phyloP scores from a whole-genome alignment of 495 filamentous ascomycete species.

The Immersiella caudata region DNA sequence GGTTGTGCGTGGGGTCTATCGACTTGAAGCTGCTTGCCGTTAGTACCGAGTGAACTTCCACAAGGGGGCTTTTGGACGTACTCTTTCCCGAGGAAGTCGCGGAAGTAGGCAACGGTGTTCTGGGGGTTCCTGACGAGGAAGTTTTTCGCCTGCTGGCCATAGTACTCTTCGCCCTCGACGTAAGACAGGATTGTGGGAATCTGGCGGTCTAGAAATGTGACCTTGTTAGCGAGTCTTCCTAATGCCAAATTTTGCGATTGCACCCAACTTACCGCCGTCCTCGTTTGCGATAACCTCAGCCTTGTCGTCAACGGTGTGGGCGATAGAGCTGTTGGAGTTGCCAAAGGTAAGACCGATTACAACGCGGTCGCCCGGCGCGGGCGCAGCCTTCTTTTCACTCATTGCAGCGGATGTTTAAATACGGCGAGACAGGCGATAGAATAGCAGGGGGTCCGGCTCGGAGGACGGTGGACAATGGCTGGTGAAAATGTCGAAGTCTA shows the following conservation, averaged over 20 bases:
- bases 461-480: slow-evolving; percentile 14
- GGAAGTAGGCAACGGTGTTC: slow-evolving; percentile 95
- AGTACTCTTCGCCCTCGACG: slow-evolving; percentile 92
- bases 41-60: slow-evolving; percentile 8
- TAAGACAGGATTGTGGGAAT: slow-evolving; percentile 95
- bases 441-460: background rate
- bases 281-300: slow-evolving; percentile 98
- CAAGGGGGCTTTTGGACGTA: slow-evolving; percentile 42
- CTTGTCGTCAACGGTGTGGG: slow-evolving; percentile 87
- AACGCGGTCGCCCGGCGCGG: slow-evolving; percentile 62
- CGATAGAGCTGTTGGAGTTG: slow-evolving; percentile 97
- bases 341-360: slow-evolving; percentile 97
- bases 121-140: slow-evolving; percentile 87
- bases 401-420: slow-evolving; percentile 30
- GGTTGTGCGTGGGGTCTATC: slow-evolving; percentile 93
- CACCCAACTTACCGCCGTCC: slow-evolving; percentile 77
- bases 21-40: slow-evolving; percentile 69
- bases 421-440: background rate
- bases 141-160: slow-evolving; percentile 90
- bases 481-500: slow-evolving; percentile 15
- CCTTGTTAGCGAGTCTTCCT: background rate
- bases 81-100: slow-evolving; percentile 94
- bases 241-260: no score
- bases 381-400: slow-evolving; percentile 45
- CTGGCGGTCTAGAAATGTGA: slow-evolving; percentile 72